Evolutionary conservation across 1,284 basidiomycete genomes (phyloP), one percentile per base, ranked within the genome.

Genomic region (Tilletia setariae): DNA sequence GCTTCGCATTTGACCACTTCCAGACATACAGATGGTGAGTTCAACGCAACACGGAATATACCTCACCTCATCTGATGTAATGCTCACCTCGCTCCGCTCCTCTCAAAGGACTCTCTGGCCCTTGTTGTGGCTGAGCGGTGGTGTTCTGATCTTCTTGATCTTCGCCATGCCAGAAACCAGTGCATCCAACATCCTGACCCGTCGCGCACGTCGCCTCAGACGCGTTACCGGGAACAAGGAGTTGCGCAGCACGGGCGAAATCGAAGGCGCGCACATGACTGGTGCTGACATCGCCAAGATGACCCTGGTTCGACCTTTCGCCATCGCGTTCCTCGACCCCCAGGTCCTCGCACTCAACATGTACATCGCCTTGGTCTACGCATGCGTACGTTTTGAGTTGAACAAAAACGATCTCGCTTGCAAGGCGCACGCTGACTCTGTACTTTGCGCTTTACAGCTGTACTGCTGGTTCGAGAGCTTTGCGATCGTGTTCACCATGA

Each of bases 151-250:
- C 64, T 69, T 84, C 68, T 64, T 68, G 23, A 61, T 70, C 2
- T 64, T 84, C 42, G 51, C 71, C 65, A 64, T 82, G 1, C 84
- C 83, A 19, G 84, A 85, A 65, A 84, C 84, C 2, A 72, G 75
- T 6, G 69, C 71, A 15, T 40, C 75, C 49, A 84, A 80, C 40
- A 83, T 85, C 64, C 78, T 85, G 28, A 67, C 73, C 62, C 73
- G 80, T 30, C 78, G 84, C 1, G 83, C 84, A 3, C 66, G 71
- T 23, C 70, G 84, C 2, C 74, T 84, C 2, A 77, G 84, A 32
- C 77, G 78, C 59, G 56, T 79, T 0, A 84, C 84, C 0, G 82
- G 83, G 1, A 83, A 84, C 74, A 40, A 72, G 6, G 66, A 82
- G 42, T 73, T 84, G 25, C 75, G 72, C 35, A 77, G 78, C 19